Base-by-base conservation (phyloP, 768 basidiomycete species). In the Mycena crocata region DNA sequence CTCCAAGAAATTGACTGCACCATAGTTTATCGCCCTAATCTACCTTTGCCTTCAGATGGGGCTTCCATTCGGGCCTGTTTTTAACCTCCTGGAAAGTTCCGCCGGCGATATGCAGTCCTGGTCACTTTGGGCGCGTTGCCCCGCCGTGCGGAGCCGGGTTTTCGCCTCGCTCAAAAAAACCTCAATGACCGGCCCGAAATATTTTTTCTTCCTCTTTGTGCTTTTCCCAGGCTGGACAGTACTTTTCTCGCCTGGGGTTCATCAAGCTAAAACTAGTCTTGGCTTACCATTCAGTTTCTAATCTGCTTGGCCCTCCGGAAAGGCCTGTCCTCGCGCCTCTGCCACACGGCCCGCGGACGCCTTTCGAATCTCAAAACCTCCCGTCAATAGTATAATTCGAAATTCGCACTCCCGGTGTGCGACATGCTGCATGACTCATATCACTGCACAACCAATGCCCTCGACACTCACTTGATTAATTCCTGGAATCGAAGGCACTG, bases 11-110 rank as follows among this genome's bases (percentile, higher is more conserved):
- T 59, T 52, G 26, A 64, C 37, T 51, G 31, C 30, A 45, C 45
- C 57, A 58, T 42, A 65, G 44, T 26, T 60, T 66, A 66, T 66
- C 42, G 45, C 44, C 40, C 7, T 35, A 32, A 60, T 66, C 57
- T 59, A 30, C 57, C 51, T 55, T 45, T 66, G 35, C 34, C 51
- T 66, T 40, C 40, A 49, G 34, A 34, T 50, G 39, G 24, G 42
- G 49, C 48, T 58, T 63, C 48, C 49, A 44, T 59, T 59, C 21
- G 23, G 55, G 57, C 46, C 26, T 59, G 57, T 65, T 59, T 56
- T 59, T 54, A 52, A 28, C 64, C n/a, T 58, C 50, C 34, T 24
- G 30, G 57, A 66, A 54, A 17, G 35, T 58, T 44, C 56, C 49
- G n/a, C 32, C 24, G 24, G 26, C 48, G 51, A 31, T 31, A 37